Evolutionary conservation across 129 eudicot genomes (phyloP), one percentile per base, ranked within the genome.

Genomic region (Chrysanthemum lavandulifolium): DNA sequence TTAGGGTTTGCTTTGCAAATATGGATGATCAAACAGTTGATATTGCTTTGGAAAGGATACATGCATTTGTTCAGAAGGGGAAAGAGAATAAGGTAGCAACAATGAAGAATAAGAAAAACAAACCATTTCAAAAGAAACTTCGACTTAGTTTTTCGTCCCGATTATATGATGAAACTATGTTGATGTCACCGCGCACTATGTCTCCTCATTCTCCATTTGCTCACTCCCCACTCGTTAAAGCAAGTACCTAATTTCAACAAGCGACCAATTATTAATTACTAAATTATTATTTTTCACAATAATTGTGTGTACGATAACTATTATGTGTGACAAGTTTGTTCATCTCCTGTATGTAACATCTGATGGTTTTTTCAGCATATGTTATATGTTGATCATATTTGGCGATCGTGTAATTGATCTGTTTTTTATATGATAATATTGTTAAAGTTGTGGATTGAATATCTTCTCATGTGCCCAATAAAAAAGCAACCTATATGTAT

Each of bases 1-100:
- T 92, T 67, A 81, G 98, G 81, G 96, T 87, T 72, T 92, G 98
- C 66, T 86, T 92, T 10, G 98, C 98, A 0, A 92, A 92, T 23
- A 89, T 89, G 95, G 96, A 89, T 29, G 89, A 83, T 33, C 76
- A 68, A 68, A 89, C 95, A 0, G 69, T 89, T 50, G 83, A 85
- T 16, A 75, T 84, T 9, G 88, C 98, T 0, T 83, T 92, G 1
- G 16, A 65, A 3, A 82, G 98, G 74, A 89, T 92, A 7, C 73
- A 79, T 21, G 67, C 9, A 43, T 92, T 92, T 73, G 66, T 89
- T 71, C 21, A 58, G 25, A 16, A 72, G 69, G 49, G 81, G 65
- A 29, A 81, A 60, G 48, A 56, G n/a, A 50, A 74, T 2, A 21
- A 10, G 14, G 62, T 27, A 36, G 18, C 47, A 10, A 18, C 74